These are phyloP conservation scores for Proliferodiscus dingleyae DNA, from an alignment of 2,329 filamentous ascomycete genomes.

Conservation along the genomic window DNA sequence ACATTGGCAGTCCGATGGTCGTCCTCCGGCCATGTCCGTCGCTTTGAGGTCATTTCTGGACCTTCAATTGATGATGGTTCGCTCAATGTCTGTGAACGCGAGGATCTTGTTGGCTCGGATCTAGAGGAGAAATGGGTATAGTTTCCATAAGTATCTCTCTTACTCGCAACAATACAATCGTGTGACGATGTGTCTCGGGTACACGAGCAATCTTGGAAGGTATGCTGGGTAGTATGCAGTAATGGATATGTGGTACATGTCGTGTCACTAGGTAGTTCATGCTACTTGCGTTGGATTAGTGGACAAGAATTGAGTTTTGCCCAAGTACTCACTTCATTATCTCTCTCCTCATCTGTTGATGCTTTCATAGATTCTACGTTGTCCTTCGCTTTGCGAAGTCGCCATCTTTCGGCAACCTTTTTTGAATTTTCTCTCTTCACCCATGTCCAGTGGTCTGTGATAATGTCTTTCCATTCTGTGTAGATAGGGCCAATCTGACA, in stretches of 20 bases:
- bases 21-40: neutral
- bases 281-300: neutral
- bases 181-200: neutral
- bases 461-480: slow-evolving; percentile 6
- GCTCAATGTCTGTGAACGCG: neutral
- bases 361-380: neutral
- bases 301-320: neutral
- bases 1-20: neutral
- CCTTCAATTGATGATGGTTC: neutral
- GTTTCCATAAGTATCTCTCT: slow-evolving; percentile 6
- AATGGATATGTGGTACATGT: neutral
- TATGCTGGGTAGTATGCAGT: neutral
- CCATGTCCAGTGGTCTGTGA: slow-evolving; percentile 3
- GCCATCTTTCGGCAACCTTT: slow-evolving; percentile 2
- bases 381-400: slow-evolving; percentile 1
- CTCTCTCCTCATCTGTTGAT: slow-evolving; percentile 3
- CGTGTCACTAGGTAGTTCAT: neutral
- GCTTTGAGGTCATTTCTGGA: neutral
- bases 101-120: neutral
- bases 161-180: neutral
- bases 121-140: neutral
- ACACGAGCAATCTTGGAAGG: neutral
- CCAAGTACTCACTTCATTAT: slow-evolving; percentile 3
- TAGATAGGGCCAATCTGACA: neutral
- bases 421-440: neutral